Conservation (phyloP, 1,284 basidiomycete species). For the Cystobasidium pallidum region DNA sequence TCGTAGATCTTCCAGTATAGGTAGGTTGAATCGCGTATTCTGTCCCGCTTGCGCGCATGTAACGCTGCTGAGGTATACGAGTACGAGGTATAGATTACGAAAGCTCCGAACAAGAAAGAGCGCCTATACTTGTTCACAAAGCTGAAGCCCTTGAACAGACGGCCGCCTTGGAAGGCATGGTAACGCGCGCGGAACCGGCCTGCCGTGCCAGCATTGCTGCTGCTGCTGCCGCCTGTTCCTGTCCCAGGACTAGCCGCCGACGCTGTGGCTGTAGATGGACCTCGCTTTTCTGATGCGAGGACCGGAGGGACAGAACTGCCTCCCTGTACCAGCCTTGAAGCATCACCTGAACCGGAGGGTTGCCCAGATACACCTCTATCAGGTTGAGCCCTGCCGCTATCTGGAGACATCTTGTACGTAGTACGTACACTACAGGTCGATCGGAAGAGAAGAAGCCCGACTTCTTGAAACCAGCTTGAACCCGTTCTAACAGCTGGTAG, state of each 20-base stretch:
- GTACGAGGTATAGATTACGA: constrained; percentile 13
- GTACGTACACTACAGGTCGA: neutral
- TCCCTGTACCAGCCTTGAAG: neutral
- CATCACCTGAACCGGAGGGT: neutral
- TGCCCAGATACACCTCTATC: neutral
- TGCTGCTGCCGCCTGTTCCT: neutral
- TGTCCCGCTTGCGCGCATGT: constrained; percentile 47
- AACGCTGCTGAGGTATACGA: constrained; percentile 44
- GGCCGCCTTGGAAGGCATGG: constrained; percentile 24
- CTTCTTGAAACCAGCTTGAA: neutral
- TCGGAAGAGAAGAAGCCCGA: neutral
- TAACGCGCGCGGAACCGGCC: constrained; percentile 26
- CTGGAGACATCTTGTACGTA: neutral
- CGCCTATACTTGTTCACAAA: constrained; percentile 31
- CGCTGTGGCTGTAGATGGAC: neutral
- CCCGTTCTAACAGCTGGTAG: neutral
- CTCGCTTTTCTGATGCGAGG: constrained; percentile 2
- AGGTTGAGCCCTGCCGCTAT: neutral
- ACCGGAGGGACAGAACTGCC: constrained; percentile 8
- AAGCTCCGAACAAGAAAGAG: constrained; percentile 32
- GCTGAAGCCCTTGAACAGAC: constrained; percentile 15
- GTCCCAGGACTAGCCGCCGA: neutral
- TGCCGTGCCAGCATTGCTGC: constrained; percentile 4
- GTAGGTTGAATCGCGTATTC: constrained; percentile 48
- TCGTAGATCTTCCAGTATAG: constrained; percentile 54